phyloP scores from a whole-genome alignment of 2,329 filamentous ascomycete genomes.

The Alternaria consortialis region DNA sequence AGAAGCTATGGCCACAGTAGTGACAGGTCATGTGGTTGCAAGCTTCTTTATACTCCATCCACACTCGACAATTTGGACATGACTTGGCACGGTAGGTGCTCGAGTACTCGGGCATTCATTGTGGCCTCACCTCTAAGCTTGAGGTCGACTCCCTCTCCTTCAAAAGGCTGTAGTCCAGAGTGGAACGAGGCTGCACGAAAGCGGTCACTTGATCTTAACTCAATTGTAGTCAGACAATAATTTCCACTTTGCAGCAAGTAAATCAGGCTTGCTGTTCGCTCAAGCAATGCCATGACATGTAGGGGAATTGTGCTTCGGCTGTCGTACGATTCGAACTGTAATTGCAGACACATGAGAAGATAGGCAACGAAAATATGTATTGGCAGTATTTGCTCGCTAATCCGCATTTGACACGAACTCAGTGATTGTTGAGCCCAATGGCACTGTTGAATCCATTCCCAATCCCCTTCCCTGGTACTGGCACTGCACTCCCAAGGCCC shows the following conservation, averaged over 20 bases:
- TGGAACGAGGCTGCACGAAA: no score
- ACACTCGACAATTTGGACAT: constrained; percentile 19
- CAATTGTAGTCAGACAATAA: neutral
- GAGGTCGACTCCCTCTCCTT: neutral
- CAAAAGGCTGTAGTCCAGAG: neutral
- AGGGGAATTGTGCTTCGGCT: neutral
- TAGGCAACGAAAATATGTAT: neutral
- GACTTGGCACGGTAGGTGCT: constrained; percentile 19
- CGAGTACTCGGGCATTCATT: constrained; percentile 22
- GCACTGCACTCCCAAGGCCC: constrained; percentile 16
- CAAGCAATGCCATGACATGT: neutral
- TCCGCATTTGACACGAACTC: neutral
- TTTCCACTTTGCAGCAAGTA: neutral
- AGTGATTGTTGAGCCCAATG: neutral
- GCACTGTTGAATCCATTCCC: neutral
- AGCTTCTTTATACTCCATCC: constrained; percentile 24
- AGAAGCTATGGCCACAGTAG: constrained; percentile 19
- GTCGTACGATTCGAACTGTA: neutral
- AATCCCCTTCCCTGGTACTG: neutral
- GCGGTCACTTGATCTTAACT: neutral
- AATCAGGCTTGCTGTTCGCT: neutral
- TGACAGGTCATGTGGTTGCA: constrained; percentile 28
- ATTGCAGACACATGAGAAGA: neutral
- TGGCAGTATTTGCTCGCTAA: neutral
- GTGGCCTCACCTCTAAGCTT: neutral